Percentiles rank a stretch among this genome's conserved stretches.
phyloP scores from a whole-genome alignment of 108 stramenopile genomes.

The Aurantiochytrium sp. region DNA sequence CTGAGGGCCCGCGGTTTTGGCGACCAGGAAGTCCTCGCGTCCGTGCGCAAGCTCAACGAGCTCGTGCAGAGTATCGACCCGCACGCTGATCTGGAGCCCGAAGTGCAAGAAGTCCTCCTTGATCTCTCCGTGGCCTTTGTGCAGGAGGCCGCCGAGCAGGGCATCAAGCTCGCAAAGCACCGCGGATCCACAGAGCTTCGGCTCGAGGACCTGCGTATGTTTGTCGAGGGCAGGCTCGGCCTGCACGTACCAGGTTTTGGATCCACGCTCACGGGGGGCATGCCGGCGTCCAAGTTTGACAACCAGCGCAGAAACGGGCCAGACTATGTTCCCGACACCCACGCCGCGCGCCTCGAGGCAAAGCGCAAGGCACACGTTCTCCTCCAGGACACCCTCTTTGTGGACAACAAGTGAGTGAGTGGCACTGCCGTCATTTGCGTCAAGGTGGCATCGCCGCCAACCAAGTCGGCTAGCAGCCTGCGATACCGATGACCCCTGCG shows the following conservation, averaged over 20 bases:
- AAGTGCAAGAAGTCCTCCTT: not conserved
- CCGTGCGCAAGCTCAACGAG: not conserved
- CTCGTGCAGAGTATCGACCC: conserved; percentile 24
- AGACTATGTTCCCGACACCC: not conserved
- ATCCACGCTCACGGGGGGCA: not conserved
- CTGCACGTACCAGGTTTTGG: not conserved
- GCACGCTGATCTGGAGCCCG: not conserved
- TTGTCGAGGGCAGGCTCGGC: not conserved
- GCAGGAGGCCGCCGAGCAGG: not conserved
- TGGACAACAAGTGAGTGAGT: not conserved
- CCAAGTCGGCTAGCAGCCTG: too few species aligned
- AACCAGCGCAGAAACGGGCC: not conserved
- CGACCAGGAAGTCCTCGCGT: not conserved
- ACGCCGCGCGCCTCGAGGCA: not conserved
- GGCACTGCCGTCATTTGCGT: too few species aligned
- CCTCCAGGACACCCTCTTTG: not conserved
- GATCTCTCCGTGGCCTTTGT: not conserved
- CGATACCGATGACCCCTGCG: too few species aligned
- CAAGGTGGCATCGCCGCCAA: too few species aligned
- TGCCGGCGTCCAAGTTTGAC: not conserved
- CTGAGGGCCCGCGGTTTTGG: not conserved
- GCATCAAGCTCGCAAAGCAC: not conserved
- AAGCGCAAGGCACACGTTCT: not conserved
- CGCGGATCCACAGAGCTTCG: not conserved
- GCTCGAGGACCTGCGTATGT: not conserved